Conservation (phyloP, 2,329 filamentous ascomycete species). For the Trichophyton benhamiae region DNA sequence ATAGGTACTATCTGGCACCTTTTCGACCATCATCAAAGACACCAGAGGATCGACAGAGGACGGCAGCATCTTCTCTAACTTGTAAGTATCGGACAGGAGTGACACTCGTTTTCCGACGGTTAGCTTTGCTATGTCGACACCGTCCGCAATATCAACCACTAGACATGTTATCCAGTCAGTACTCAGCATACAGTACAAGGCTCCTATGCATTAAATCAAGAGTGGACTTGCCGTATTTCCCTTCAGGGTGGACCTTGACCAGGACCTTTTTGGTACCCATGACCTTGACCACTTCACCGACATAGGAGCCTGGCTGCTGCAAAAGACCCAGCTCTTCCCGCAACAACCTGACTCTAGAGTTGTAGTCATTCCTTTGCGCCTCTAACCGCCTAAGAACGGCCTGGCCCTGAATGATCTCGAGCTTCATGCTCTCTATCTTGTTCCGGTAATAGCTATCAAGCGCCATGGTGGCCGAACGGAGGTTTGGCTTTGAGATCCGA, state of each 20-base stretch:
- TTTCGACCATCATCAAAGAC: constrained; percentile 99
- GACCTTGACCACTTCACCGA: constrained; percentile 98
- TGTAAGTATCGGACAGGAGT: constrained; percentile 92
- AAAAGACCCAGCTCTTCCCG: constrained; percentile 90
- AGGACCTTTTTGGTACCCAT: constrained; percentile 99
- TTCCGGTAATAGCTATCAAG: constrained; percentile 99
- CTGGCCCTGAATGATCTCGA: constrained; percentile 98
- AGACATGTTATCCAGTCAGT: background rate
- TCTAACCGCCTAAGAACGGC: constrained; percentile 87
- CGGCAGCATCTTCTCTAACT: constrained; percentile 95
- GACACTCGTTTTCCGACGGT: constrained; percentile 96
- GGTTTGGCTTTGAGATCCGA: background rate
- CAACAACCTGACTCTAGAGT: constrained; percentile 87
- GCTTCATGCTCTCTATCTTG: constrained; percentile 99
- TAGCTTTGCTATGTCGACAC: constrained; percentile 88
- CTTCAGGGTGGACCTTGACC: constrained; percentile 97
- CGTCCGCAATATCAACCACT: constrained; percentile 95
- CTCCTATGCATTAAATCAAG: background rate
- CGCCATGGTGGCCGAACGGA: constrained; percentile 61
- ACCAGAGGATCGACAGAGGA: constrained; percentile 97
- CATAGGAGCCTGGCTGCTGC: constrained; percentile 95
- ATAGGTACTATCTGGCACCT: constrained; percentile 98
- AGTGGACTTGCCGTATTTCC: constrained; percentile 81
- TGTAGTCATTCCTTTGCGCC: constrained; percentile 98
- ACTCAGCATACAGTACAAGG: background rate